Conservation (phyloP, 352 stramenopile genomes). For the Hyphochytrium catenoides region DNA sequence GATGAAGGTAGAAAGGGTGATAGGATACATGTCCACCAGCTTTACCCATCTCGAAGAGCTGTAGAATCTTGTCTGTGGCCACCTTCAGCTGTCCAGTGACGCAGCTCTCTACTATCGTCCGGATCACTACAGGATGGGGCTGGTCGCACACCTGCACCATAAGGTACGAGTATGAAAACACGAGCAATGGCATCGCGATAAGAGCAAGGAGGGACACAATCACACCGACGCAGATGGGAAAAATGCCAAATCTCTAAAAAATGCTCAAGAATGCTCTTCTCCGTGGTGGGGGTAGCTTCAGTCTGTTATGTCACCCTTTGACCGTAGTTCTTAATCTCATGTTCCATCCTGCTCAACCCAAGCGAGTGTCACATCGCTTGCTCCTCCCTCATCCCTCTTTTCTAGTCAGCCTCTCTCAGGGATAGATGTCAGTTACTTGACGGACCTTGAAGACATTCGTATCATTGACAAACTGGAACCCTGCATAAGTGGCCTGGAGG, state of each 20-base stretch:
- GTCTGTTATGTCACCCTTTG: too few relatives aligned
- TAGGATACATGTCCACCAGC: background rate
- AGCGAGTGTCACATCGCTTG: too few relatives aligned
- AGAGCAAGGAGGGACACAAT: background rate
- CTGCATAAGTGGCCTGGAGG: slow-evolving; percentile 84
- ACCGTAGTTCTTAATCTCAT: too few relatives aligned
- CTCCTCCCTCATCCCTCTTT: too few relatives aligned
- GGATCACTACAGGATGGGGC: slow-evolving; percentile 71
- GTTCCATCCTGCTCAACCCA: too few relatives aligned
- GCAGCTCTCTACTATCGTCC: slow-evolving; percentile 32
- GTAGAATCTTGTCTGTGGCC: slow-evolving; percentile 41
- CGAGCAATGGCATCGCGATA: slow-evolving; percentile 20
- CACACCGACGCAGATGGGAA: slow-evolving; percentile 14
- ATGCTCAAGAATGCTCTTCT: too few relatives aligned
- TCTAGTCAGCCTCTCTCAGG: too few relatives aligned
- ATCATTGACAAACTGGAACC: slow-evolving; percentile 85
- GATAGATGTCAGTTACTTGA: too few relatives aligned
- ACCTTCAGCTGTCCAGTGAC: slow-evolving; percentile 49
- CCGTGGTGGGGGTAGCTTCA: too few relatives aligned
- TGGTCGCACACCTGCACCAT: slow-evolving; percentile 78
- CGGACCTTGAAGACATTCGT: slow-evolving; percentile 84
- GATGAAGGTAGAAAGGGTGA: slow-evolving; percentile 4
- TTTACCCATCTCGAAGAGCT: slow-evolving; percentile 27
- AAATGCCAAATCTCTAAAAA: background rate
- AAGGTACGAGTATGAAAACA: background rate